Evolutionary conservation across 768 basidiomycete species (phyloP), one percentile per base, ranked within the genome.

Genomic region (Tricholoma flavovirens): DNA sequence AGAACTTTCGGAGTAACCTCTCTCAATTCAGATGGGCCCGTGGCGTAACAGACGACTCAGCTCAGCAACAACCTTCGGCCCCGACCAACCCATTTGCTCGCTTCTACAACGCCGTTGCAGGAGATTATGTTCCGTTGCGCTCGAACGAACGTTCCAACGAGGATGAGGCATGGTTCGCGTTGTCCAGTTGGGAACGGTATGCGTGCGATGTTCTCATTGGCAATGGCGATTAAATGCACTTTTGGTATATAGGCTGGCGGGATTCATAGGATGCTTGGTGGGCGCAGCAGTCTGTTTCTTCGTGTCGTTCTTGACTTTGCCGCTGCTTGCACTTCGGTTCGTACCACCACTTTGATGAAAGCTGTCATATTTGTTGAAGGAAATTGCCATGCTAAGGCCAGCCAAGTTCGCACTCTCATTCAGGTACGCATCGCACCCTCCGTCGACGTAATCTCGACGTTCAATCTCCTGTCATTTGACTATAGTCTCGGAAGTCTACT

Each of bases 201-300:
- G 74, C 26, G 3, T 64, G 3, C 12, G 17, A 24, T 55, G 10
- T 0, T 19, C 9, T 46, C 12, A 12, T n/a, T 9, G 17, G n/a
- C n/a, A 17, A 10, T 10, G 22, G 21, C 6, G 14, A 15, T 5
- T 12, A 4, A 33, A 11, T 46, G 0, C 4, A 55, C 54, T 42
- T 45, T 12, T 46, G 10, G 22, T 40, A 38, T 51, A 22, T 56
- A 95, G 93, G 62, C 75, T 99, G 59, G 73, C 98, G 12, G 97
- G 93, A 7, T 99, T 99, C 69, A 83, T 90, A 43, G 88, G 83
- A 29, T 98, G 94, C 67, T 75, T 96, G 46, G 72, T 91, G 21
- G 97, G 97, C 5, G 96, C 94, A 1, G 85, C 84, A 15, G 90
- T 93, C 2, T 99, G 97, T 74, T 97, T 98, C 77, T 84, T 89